A percentile compares a stretch with the other conserved stretches of the same genome.
These are phyloP conservation scores for Oleoguttula mirabilis DNA, from an alignment of 495 filamentous ascomycete species.

Conservation along the genomic window DNA sequence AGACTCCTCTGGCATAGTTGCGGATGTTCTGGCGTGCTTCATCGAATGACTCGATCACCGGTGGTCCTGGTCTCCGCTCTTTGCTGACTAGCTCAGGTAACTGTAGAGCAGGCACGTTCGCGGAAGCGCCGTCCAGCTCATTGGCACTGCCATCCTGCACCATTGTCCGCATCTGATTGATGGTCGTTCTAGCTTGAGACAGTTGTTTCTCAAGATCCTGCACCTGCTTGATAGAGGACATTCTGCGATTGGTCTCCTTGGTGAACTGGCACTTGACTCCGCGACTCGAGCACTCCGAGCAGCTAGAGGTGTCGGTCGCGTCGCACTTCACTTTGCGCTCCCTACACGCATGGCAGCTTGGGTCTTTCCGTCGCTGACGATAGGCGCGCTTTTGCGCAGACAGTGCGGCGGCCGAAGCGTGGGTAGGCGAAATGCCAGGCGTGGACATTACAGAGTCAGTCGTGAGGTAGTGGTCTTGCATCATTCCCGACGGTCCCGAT, in stretches of 20 bases:
- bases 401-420: constrained; percentile 24
- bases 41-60: constrained; percentile 54
- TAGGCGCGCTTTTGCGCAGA: constrained; percentile 81
- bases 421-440: constrained; percentile 35
- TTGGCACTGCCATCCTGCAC: constrained; percentile 34
- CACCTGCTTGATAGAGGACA: constrained; percentile 99
- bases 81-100: constrained; percentile 59
- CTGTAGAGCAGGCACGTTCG: constrained; percentile 46
- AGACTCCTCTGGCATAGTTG: constrained; percentile 61
- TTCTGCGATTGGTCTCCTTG: constrained; percentile 95
- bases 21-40: constrained; percentile 61
- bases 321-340: constrained; percentile 99
- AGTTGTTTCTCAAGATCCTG: constrained; percentile 95
- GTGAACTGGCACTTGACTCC: constrained; percentile 97
- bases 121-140: constrained; percentile 50
- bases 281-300: constrained; percentile 89
- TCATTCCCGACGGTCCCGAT: constrained; percentile 6
- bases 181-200: constrained; percentile 57
- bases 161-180: constrained; percentile 54
- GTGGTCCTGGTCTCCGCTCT: constrained; percentile 38
- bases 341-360: constrained; percentile 93
- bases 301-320: constrained; percentile 88
- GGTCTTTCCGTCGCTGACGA: constrained; percentile 86
- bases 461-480: constrained; percentile 11
- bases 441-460: constrained; percentile 25